These are phyloP conservation scores for Aspergillus nomiae DNA, from an alignment of 2,329 filamentous ascomycete genomes.

Conservation along the genomic window DNA sequence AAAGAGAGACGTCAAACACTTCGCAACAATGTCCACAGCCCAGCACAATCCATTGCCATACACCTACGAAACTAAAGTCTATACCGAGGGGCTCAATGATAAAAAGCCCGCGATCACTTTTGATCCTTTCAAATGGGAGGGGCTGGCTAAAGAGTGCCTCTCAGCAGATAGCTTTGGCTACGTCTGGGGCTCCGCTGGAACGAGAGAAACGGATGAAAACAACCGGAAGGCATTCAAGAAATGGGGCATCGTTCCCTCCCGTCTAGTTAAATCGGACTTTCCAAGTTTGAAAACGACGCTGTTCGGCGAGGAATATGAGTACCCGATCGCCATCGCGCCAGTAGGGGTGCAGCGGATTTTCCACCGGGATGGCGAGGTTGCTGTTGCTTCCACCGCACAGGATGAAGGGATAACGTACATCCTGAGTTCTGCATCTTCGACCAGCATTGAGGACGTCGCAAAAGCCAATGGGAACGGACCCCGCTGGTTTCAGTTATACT, in stretches of 20 bases:
- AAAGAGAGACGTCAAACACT: not conserved
- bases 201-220: conserved; percentile 29
- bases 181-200: conserved; percentile 58
- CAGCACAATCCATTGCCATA: conserved; percentile 5
- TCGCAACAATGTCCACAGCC: not conserved
- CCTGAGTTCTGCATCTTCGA: conserved; percentile 64
- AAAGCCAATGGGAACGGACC: conserved; percentile 55
- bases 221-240: conserved; percentile 33
- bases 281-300: conserved; percentile 51
- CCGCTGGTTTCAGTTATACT: conserved; percentile 75
- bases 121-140: conserved; percentile 57
- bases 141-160: conserved; percentile 53
- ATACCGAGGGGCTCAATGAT: conserved; percentile 50
- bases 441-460: conserved; percentile 67
- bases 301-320: conserved; percentile 52
- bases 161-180: conserved; percentile 58
- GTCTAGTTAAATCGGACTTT: conserved; percentile 39
- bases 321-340: conserved; percentile 65
- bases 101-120: conserved; percentile 56
- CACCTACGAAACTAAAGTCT: conserved; percentile 45
- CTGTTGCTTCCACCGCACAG: conserved; percentile 61
- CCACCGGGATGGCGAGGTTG: conserved; percentile 64
- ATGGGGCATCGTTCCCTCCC: conserved; percentile 30
- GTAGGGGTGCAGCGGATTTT: conserved; percentile 70
- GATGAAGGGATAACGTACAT: conserved; percentile 65